Evolutionary conservation across 2,329 filamentous ascomycete species (phyloP).

Genomic region (Fusarium drepaniforme): DNA sequence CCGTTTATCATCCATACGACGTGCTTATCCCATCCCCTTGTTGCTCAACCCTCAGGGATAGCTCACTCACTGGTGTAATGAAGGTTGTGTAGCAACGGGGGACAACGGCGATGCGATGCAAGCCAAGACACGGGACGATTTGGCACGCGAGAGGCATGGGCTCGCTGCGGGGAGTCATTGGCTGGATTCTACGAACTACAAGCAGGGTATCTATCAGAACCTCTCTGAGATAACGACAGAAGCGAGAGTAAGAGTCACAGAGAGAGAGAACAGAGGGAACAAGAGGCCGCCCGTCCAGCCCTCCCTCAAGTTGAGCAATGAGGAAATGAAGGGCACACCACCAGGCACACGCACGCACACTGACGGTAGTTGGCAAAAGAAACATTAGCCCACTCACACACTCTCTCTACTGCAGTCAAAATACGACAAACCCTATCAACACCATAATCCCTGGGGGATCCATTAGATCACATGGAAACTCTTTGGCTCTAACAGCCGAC

Average conservation of each 20-base stretch:
- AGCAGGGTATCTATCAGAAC: constrained; percentile 13
- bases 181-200: constrained; percentile 9
- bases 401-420: not conserved
- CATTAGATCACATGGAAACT: constrained; percentile 39
- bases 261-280: constrained; percentile 14
- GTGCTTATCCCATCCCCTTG: constrained; percentile 12
- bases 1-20: constrained; percentile 22
- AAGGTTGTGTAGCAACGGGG: constrained; percentile 25
- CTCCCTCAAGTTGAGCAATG: not conserved
- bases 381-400: constrained; percentile 33
- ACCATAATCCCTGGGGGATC: constrained; percentile 20
- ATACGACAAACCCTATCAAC: constrained; percentile 15
- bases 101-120: constrained; percentile 26
- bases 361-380: constrained; percentile 13
- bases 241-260: not conserved
- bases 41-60: not conserved
- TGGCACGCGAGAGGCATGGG: constrained; percentile 37
- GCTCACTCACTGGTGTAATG: not conserved
- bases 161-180: constrained; percentile 36
- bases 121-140: constrained; percentile 41
- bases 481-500: constrained; percentile 15
- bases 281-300: constrained; percentile 33
- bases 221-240: not conserved
- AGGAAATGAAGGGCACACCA: constrained; percentile 29
- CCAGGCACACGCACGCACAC: not conserved